phyloP scores from a whole-genome alignment of 2,329 filamentous ascomycete species.

The Dothidotthia symphoricarpi region DNA sequence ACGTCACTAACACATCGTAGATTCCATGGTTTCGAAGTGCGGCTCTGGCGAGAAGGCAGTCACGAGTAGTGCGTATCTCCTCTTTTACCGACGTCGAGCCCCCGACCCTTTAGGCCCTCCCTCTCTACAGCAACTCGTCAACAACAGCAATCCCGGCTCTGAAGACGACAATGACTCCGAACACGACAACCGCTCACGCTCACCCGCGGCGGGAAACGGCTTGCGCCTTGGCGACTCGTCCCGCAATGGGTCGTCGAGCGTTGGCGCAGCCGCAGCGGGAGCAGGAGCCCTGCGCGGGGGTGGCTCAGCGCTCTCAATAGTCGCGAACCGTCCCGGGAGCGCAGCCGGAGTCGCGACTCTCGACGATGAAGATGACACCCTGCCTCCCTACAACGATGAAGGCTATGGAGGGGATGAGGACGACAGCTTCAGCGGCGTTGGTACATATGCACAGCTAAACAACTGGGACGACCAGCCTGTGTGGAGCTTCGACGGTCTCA shows the following conservation, averaged over 20 bases:
- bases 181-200: slow-evolving; percentile 40
- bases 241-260: slow-evolving; percentile 89
- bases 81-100: slow-evolving; percentile 92
- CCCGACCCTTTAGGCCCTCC: slow-evolving; percentile 74
- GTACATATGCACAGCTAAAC: slow-evolving; percentile 11
- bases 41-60: slow-evolving; percentile 63
- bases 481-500: slow-evolving; percentile 25
- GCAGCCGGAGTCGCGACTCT: slow-evolving; percentile 37
- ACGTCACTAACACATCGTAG: slow-evolving; percentile 58
- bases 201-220: slow-evolving; percentile 74
- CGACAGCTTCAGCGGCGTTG: slow-evolving; percentile 14
- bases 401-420: slow-evolving; percentile 26
- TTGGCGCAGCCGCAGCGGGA: slow-evolving; percentile 74
- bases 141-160: slow-evolving; percentile 51
- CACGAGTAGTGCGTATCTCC: slow-evolving; percentile 77
- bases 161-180: slow-evolving; percentile 44
- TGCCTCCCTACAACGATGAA: slow-evolving; percentile 18
- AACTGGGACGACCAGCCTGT: slow-evolving; percentile 9
- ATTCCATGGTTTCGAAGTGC: slow-evolving; percentile 67
- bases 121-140: slow-evolving; percentile 68
- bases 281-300: slow-evolving; percentile 40
- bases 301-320: slow-evolving; percentile 37
- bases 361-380: slow-evolving; percentile 24
- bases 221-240: slow-evolving; percentile 84
- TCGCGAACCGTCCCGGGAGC: slow-evolving; percentile 34